Conservation (phyloP, 495 filamentous ascomycete species). For the Glarea lozoyensis region DNA sequence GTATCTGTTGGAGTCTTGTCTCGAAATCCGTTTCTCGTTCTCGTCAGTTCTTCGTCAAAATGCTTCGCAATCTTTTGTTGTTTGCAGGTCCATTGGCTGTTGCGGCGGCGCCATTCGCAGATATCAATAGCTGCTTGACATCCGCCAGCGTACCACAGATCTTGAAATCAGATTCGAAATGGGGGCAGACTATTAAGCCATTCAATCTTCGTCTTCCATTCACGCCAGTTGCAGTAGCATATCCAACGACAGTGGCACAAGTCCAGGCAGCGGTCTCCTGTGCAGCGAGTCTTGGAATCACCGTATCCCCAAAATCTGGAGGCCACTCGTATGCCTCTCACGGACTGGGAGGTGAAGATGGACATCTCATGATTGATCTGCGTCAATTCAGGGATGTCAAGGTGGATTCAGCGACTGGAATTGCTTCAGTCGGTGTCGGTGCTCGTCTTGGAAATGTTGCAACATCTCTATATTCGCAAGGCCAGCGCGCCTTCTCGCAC, state of each 20-base stretch:
- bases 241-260: background rate
- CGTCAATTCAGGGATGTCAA: constrained; percentile 30
- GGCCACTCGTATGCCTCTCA: constrained; percentile 62
- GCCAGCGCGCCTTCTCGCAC: constrained; percentile 56
- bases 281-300: background rate
- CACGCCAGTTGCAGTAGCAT: constrained; percentile 1
- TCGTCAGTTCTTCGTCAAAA: too few species aligned
- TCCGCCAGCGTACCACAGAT: background rate
- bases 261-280: constrained; percentile 9
- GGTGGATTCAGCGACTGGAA: constrained; percentile 1
- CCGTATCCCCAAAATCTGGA: constrained; percentile 27
- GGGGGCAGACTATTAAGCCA: background rate
- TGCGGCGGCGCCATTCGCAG: too few species aligned
- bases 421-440: constrained; percentile 57
- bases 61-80: too few species aligned
- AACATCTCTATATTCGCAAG: constrained; percentile 44
- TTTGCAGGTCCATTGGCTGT: too few species aligned
- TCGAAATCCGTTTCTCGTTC: too few species aligned
- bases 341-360: constrained; percentile 30
- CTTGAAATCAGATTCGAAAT: background rate
- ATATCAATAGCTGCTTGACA: background rate
- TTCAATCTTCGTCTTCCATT: constrained; percentile 6
- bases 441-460: constrained; percentile 52
- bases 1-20: too few species aligned
- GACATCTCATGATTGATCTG: constrained; percentile 50